Percentiles rank a stretch among this genome's conserved stretches.
Evolutionary conservation across 805 yeast genomes (phyloP).

Genomic region (Komagataella phaffii): DNA sequence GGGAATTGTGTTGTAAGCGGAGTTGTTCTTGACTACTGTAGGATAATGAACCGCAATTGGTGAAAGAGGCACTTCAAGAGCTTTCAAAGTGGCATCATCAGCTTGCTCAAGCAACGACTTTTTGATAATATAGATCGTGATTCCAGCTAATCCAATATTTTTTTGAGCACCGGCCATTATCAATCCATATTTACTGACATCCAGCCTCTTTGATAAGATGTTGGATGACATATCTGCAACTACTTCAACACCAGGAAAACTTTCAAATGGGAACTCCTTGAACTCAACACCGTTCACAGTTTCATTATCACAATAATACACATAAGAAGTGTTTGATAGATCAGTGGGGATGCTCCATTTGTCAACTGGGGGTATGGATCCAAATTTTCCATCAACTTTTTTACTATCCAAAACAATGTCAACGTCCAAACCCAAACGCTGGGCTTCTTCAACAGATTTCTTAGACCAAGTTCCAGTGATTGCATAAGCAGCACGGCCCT

Average conservation of each 20-base stretch:
- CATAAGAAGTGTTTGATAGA: constrained; percentile 58
- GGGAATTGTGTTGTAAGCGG: constrained; percentile 93
- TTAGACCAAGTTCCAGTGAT: constrained; percentile 93
- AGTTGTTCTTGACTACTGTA: constrained; percentile 74
- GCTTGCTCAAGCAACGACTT: constrained; percentile 63
- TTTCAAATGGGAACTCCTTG: constrained; percentile 31
- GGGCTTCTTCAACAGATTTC: constrained; percentile 79
- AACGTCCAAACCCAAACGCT: constrained; percentile 65
- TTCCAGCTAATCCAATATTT: constrained; percentile 94
- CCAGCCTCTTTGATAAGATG: constrained; percentile 69
- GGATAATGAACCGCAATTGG: constrained; percentile 90
- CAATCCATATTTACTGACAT: constrained; percentile 74
- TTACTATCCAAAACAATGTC: constrained; percentile 59
- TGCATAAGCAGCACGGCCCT: constrained; percentile 74
- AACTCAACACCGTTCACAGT: constrained; percentile 94
- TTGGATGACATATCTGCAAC: constrained; percentile 95
- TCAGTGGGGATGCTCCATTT: constrained; percentile 54
- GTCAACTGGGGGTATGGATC: constrained; percentile 49
- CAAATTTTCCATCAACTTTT: constrained; percentile 41
- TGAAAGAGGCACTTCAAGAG: constrained; percentile 55
- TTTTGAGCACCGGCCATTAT: constrained; percentile 98
- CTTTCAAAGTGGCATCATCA: constrained; percentile 42
- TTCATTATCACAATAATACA: constrained; percentile 92
- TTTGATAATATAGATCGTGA: constrained; percentile 82
- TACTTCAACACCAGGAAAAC: constrained; percentile 58